These are phyloP conservation scores for Globisporangium polare DNA, from an alignment of 352 stramenopile species.

Conservation along the genomic window DNA sequence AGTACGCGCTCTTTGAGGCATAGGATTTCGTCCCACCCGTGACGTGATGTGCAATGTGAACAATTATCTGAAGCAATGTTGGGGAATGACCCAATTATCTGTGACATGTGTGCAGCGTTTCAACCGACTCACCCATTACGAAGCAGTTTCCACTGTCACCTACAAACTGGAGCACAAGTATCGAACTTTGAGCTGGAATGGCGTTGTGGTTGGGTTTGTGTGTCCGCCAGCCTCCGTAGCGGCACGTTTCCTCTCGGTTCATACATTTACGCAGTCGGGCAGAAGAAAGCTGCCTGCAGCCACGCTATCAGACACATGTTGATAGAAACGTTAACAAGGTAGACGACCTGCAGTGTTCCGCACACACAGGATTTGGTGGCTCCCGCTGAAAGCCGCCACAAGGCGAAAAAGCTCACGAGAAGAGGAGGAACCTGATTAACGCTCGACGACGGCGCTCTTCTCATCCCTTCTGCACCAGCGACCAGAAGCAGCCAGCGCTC, in stretches of 20 bases:
- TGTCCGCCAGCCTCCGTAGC: background rate
- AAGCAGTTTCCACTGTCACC: background rate
- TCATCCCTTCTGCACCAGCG: background rate
- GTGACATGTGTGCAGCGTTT: background rate
- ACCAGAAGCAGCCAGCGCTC: background rate
- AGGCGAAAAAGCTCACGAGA: constrained; percentile 6
- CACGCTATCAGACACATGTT: background rate
- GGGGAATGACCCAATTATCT: background rate
- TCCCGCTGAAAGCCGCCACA: constrained; percentile 10
- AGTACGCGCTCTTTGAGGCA: constrained; percentile 61
- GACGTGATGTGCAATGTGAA: background rate
- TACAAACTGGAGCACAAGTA: background rate
- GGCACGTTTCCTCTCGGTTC: background rate
- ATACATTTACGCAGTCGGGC: too few species aligned
- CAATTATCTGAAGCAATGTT: background rate
- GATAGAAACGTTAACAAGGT: background rate
- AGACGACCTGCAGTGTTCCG: background rate
- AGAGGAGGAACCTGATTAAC: constrained; percentile 10
- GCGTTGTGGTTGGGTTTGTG: background rate
- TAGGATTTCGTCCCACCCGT: constrained; percentile 14
- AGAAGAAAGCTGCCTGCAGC: too few species aligned
- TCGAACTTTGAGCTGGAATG: background rate
- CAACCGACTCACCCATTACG: background rate
- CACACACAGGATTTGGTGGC: constrained; percentile 9
- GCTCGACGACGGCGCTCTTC: constrained; percentile 7